These are phyloP conservation scores for Gossypium gossypioides DNA, from an alignment of 441 rosid species.

Conservation along the genomic window DNA sequence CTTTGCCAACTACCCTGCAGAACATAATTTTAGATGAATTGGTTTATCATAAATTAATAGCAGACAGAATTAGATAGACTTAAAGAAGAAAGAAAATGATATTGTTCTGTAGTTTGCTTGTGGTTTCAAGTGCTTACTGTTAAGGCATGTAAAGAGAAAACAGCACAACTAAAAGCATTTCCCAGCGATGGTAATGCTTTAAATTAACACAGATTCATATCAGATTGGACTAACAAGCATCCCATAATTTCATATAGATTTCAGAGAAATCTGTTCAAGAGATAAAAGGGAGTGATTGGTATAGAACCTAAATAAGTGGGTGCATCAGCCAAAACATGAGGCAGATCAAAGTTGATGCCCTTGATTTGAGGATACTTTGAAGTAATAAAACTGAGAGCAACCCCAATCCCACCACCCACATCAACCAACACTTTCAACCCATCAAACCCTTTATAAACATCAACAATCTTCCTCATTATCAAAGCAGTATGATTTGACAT, in stretches of 20 bases:
- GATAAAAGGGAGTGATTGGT: background rate
- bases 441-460: slow-evolving; percentile 30
- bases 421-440: slow-evolving; percentile 22
- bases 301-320: slow-evolving; percentile 18
- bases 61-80: background rate
- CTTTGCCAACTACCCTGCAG: background rate
- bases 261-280: background rate
- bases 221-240: background rate
- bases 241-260: background rate
- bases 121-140: background rate
- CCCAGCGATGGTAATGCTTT: background rate
- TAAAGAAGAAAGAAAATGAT: background rate
- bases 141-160: background rate
- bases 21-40: background rate
- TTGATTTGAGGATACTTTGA: slow-evolving; percentile 26
- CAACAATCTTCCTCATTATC: slow-evolving; percentile 22
- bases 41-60: background rate
- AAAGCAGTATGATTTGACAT: slow-evolving; percentile 25
- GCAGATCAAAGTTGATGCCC: slow-evolving; percentile 28
- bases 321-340: slow-evolving; percentile 29
- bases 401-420: slow-evolving; percentile 31
- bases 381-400: slow-evolving; percentile 21
- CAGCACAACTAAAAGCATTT: background rate
- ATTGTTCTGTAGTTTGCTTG: background rate
- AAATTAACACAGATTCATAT: background rate